Base-by-base conservation (phyloP, 2,329 filamentous ascomycete species). In the Ophiostoma pallidulum region DNA sequence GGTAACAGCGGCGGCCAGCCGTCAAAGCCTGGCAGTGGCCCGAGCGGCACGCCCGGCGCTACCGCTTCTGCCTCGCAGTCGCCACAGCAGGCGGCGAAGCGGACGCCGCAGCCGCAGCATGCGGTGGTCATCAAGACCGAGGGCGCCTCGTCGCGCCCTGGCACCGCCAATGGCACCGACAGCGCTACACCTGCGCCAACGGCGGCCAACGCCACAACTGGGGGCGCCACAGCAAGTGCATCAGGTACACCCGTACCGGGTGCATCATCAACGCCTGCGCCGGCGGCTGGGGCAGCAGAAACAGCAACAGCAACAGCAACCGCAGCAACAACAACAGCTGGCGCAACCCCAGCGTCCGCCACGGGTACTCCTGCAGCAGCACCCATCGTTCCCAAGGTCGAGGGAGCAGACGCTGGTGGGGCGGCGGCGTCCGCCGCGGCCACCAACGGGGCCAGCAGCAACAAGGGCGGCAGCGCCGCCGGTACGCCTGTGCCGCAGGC, bases 11-110 rank as follows among this genome's bases (percentile, higher is more conserved):
- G n/a, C n/a, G n/a, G n/a, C n/a, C n/a, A n/a, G n/a, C n/a, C n/a
- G n/a, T n/a, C n/a, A n/a, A n/a, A n/a, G n/a, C n/a, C 46, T n/a
- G 41, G 29, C 12, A 28, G 26, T 3, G 41, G 41, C 19, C 12
- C 41, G 2, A 22, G 31, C 8, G 33, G 32, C 16, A 24, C 22
- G n/a, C 32, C 33, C 18, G 33, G 31, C 12, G 20, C 31, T 10
- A 31, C 19, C n/a, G 18, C 41, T n/a, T 20, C 41, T 3, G 41
- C 81, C 12, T 61, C 65, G 20, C 44, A 42, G 41, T 50, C 51
- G 22, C 48, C 60, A 66, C 12, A 53, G 40, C 20, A 47, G 52
- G 19, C 38, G 31, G 40, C 37, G 18, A 42, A 43, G 49, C 49
- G 31, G 24, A 42, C 50, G 8, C 36, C 37, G 19, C 31, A 31